Conservation (phyloP, 2,329 filamentous ascomycete species). For the Colletotrichum liaoningense region DNA sequence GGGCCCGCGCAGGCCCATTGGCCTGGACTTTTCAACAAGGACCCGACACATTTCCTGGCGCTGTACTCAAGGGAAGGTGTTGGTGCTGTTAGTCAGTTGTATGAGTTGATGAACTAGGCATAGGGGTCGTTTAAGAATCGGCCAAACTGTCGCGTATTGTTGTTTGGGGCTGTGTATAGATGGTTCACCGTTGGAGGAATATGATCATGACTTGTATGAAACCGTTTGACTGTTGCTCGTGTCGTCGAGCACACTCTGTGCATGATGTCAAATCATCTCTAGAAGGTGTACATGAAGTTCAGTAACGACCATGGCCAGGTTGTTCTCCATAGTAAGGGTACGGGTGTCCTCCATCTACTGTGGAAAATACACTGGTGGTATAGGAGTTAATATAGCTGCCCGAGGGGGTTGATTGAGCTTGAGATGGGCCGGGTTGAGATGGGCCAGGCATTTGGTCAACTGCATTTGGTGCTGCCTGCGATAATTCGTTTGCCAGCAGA, state of each 20-base stretch:
- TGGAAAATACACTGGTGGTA: neutral
- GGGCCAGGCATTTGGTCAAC: neutral
- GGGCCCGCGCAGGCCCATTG: slow-evolving; percentile 43
- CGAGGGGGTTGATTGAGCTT: neutral
- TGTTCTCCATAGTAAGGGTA: neutral
- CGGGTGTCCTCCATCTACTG: neutral
- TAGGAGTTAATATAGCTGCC: neutral
- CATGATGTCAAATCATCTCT: neutral
- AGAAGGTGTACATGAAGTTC: neutral
- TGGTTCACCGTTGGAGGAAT: neutral
- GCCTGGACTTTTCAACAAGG: slow-evolving; percentile 43
- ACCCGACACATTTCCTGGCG: slow-evolving; percentile 41
- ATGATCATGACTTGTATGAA: neutral
- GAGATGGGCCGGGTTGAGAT: neutral
- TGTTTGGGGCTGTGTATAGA: neutral
- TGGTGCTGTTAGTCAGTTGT: slow-evolving; percentile 40
- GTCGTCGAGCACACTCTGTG: neutral
- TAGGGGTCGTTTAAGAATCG: neutral
- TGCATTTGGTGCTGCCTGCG: too few species aligned
- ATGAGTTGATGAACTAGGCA: slow-evolving; percentile 6
- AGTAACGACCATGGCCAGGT: too few species aligned
- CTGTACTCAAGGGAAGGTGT: slow-evolving; percentile 42
- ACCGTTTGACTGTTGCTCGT: neutral
- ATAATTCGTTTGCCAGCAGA: too few species aligned
- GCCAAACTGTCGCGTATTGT: too few species aligned